Evolutionary conservation across 192 early-diverging fungal species (phyloP).

Genomic region (Piromyces sp.): DNA sequence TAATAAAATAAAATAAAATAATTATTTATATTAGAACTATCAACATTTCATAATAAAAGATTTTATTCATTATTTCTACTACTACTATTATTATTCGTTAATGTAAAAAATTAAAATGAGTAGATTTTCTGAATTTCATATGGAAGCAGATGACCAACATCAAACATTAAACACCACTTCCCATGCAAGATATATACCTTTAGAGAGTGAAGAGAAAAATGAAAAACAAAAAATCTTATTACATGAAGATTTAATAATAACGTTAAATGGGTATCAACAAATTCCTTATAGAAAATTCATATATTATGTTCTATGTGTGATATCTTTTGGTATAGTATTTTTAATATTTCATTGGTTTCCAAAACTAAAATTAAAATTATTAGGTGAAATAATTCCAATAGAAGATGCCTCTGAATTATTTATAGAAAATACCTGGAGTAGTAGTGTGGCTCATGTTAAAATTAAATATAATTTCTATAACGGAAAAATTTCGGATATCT

Average conservation of each 20-base stretch:
- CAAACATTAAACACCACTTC: background rate
- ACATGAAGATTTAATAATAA: constrained; percentile 26
- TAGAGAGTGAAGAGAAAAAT: background rate
- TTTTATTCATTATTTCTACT: too few species aligned
- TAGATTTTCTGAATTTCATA: too few species aligned
- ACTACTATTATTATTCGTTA: too few species aligned
- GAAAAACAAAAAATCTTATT: constrained; percentile 17
- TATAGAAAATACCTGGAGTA: constrained; percentile 25
- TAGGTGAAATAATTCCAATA: constrained; percentile 41
- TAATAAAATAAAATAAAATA: too few species aligned
- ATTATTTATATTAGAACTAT: too few species aligned
- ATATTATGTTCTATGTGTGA: constrained; percentile 44
- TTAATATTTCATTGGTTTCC: constrained; percentile 78
- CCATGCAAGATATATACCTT: background rate
- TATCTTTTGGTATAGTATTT: constrained; percentile 52
- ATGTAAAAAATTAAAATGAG: too few species aligned
- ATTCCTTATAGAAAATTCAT: constrained; percentile 22
- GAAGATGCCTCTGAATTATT: constrained; percentile 48
- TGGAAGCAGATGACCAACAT: too few species aligned
- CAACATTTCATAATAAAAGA: too few species aligned
- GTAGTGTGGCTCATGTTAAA: constrained; percentile 8
- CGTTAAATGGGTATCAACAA: constrained; percentile 45
- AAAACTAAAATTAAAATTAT: constrained; percentile 48
- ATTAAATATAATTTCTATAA: constrained; percentile 8
- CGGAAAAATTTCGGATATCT: constrained; percentile 16